Evolutionary conservation across 108 stramenopile genomes (phyloP).

Genomic region (Discostella pseudostelligera): DNA sequence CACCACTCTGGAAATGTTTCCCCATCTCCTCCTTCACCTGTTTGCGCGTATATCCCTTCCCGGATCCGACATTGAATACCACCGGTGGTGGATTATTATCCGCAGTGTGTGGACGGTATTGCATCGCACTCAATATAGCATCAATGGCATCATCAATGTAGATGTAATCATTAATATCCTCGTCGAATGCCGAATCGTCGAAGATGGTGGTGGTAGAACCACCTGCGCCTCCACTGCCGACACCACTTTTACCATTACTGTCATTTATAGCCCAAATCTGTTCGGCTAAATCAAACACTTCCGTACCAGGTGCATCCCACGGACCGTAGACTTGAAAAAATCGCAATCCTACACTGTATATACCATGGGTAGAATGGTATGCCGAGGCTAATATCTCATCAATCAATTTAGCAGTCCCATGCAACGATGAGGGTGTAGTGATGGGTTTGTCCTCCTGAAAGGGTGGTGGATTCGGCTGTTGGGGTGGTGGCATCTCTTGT

Average conservation of each 20-base stretch:
- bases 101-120: conserved; percentile 45
- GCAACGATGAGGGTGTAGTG: conserved; percentile 61
- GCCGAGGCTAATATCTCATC: conserved; percentile 77
- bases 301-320: conserved; percentile 72
- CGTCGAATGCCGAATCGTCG: conserved; percentile 1
- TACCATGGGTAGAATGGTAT: conserved; percentile 68
- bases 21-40: conserved; percentile 51
- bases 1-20: conserved; percentile 33
- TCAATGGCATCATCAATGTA: conserved; percentile 90
- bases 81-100: conserved; percentile 40
- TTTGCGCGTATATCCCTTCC: conserved; percentile 49
- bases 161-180: conserved; percentile 66
- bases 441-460: conserved; percentile 67
- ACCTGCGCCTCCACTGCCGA: conserved; percentile 3
- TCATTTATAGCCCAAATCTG: conserved; percentile 43
- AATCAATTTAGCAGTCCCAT: conserved; percentile 73
- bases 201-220: not conserved
- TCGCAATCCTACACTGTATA: conserved; percentile 75
- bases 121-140: conserved; percentile 81
- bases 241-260: conserved; percentile 1
- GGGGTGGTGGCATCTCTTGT: not conserved
- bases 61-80: conserved; percentile 79
- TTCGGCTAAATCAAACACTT: conserved; percentile 79
- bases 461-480: conserved; percentile 39
- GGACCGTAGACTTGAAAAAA: conserved; percentile 91